Percentiles rank a stretch among this genome's conserved stretches.
Evolutionary conservation across 2,329 filamentous ascomycete genomes (phyloP).

Genomic region (Dactylellina leptospora): DNA sequence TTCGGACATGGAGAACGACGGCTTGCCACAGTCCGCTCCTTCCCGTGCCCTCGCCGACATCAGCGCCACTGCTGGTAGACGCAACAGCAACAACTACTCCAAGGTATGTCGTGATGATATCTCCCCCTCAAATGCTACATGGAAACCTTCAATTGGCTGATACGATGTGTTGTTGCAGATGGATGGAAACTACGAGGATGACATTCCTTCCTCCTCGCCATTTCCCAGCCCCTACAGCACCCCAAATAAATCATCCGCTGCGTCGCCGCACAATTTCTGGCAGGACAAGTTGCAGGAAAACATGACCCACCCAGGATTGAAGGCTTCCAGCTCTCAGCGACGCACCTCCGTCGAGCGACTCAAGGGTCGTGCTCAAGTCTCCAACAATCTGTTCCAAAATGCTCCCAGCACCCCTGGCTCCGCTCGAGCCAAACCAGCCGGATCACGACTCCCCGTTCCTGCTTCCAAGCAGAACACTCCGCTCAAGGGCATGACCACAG

Average conservation of each 20-base stretch:
- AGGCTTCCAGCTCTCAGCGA: conserved; percentile 72
- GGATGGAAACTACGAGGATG: conserved; percentile 54
- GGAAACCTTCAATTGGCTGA: not conserved
- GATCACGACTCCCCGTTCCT: conserved; percentile 64
- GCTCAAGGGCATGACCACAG: conserved; percentile 67
- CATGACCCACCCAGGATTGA: conserved; percentile 62
- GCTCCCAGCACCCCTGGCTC: conserved; percentile 72
- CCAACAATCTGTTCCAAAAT: conserved; percentile 99
- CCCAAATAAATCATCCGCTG: conserved; percentile 55
- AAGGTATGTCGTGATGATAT: too few species aligned
- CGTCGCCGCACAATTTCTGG: conserved; percentile 91
- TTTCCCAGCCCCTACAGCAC: conserved; percentile 55
- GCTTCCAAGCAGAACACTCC: conserved; percentile 70
- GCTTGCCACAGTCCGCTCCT: conserved; percentile 67
- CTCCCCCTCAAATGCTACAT: conserved; percentile 42
- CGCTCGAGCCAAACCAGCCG: conserved; percentile 79
- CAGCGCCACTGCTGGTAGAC: conserved; percentile 81
- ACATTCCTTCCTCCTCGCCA: conserved; percentile 56
- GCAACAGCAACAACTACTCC: conserved; percentile 86
- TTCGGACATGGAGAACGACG: conserved; percentile 68
- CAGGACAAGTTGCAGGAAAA: conserved; percentile 84
- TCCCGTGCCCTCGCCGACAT: conserved; percentile 87
- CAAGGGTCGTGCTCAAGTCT: conserved; percentile 92
- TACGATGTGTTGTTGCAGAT: conserved; percentile 14
- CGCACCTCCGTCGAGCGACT: conserved; percentile 94